Conservation (phyloP, 208 protist genomes). For the Kentomonas sorsogonicus region DNA sequence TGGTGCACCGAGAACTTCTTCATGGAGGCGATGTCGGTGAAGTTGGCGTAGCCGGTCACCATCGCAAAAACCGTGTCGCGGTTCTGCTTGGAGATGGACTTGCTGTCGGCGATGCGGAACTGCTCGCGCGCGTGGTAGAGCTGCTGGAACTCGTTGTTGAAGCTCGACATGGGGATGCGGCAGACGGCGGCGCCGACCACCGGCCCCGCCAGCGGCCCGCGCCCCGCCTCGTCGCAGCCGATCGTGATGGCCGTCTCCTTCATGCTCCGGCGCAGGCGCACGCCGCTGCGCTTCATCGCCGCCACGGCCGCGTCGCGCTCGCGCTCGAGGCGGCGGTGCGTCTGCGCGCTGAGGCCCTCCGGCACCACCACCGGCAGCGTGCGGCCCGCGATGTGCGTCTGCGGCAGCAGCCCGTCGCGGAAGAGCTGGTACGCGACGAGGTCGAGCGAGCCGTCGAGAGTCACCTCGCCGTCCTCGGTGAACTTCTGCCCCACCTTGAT, state of each 20-base stretch:
- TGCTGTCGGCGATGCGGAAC: slow-evolving; percentile 88
- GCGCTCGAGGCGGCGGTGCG: slow-evolving; percentile 34
- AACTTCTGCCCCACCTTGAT: slow-evolving; percentile 48
- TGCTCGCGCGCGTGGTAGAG: slow-evolving; percentile 74
- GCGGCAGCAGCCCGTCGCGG: slow-evolving; percentile 70
- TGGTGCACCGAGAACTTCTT: slow-evolving; percentile 79
- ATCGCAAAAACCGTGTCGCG: slow-evolving; percentile 74
- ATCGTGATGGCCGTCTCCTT: slow-evolving; percentile 84
- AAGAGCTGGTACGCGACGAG: slow-evolving; percentile 83
- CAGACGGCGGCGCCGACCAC: slow-evolving; percentile 85
- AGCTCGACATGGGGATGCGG: slow-evolving; percentile 78
- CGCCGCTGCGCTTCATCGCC: slow-evolving; percentile 59
- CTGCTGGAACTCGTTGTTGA: slow-evolving; percentile 76
- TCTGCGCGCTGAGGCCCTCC: slow-evolving; percentile 20
- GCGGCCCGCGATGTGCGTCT: slow-evolving; percentile 27
- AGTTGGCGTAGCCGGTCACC: slow-evolving; percentile 72
- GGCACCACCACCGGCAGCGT: slow-evolving; percentile 17
- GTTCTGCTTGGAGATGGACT: slow-evolving; percentile 70
- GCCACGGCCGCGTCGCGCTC: slow-evolving; percentile 43
- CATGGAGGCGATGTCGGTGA: slow-evolving; percentile 61
- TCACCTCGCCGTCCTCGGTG: slow-evolving; percentile 59
- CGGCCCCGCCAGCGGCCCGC: slow-evolving; percentile 83
- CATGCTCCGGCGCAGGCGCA: slow-evolving; percentile 72
- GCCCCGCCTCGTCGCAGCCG: slow-evolving; percentile 87
- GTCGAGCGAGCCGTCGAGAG: slow-evolving; percentile 80